phyloP scores from a whole-genome alignment of 495 filamentous ascomycete species.

The Podospora pseudopauciseta region DNA sequence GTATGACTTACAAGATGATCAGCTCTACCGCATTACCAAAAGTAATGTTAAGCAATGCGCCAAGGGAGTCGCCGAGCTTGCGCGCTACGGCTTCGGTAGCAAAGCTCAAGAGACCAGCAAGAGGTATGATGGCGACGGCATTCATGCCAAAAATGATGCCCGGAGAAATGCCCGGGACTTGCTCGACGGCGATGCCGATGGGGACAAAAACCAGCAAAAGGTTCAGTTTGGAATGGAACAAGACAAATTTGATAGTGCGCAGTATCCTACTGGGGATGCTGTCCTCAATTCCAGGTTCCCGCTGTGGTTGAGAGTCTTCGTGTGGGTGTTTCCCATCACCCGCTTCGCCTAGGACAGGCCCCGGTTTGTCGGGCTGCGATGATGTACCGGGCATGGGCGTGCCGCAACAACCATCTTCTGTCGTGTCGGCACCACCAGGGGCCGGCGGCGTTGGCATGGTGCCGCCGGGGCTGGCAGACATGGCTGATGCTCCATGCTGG shows the following conservation, averaged over 20 bases:
- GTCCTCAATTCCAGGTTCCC: conserved; percentile 7
- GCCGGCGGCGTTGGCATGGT: neutral
- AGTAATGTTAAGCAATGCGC: conserved; percentile 79
- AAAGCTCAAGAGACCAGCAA: conserved; percentile 73
- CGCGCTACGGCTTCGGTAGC: conserved; percentile 79
- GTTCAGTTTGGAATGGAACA: conserved; percentile 71
- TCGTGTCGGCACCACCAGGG: neutral
- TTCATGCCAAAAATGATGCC: conserved; percentile 71
- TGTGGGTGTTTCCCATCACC: conserved; percentile 7
- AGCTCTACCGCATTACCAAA: conserved; percentile 90
- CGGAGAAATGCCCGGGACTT: conserved; percentile 33
- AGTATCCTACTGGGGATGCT: conserved; percentile 44
- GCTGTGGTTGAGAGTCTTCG: neutral
- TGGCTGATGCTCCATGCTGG: conserved; percentile 9
- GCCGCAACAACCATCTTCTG: conserved; percentile 12
- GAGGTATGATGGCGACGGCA: conserved; percentile 77
- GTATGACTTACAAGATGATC: conserved; percentile 58
- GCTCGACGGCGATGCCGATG: conserved; percentile 63
- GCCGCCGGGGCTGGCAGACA: conserved; percentile 5
- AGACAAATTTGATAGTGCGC: conserved; percentile 47
- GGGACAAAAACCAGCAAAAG: conserved; percentile 75
- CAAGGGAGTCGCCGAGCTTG: conserved; percentile 74
- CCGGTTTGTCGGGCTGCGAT: conserved; percentile 16
- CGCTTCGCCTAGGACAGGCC: conserved; percentile 14
- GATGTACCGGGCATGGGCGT: conserved; percentile 4